Conservation (phyloP, 352 stramenopile genomes). For the Pythium myriotylum region DNA sequence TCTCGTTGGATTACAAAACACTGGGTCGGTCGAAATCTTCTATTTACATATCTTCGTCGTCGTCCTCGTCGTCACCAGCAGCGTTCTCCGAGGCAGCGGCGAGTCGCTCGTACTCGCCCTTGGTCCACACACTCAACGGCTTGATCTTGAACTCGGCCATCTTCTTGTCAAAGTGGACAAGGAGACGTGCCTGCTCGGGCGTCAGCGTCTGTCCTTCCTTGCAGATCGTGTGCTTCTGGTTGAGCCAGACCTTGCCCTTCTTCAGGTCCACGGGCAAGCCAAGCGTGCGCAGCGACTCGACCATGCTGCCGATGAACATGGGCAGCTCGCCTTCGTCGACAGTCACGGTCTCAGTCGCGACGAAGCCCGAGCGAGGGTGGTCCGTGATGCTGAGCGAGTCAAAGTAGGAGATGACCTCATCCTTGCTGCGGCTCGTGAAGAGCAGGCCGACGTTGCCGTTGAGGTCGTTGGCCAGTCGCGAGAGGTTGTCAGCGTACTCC, state of each 20-base stretch:
- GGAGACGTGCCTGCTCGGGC: constrained; percentile 95
- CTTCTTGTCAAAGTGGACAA: constrained; percentile 91
- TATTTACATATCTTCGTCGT: constrained; percentile 50
- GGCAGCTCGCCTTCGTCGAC: constrained; percentile 89
- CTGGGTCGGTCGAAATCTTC: constrained; percentile 4
- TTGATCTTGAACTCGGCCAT: constrained; percentile 87
- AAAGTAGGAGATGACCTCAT: constrained; percentile 95
- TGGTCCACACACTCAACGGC: constrained; percentile 77
- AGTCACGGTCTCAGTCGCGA: constrained; percentile 88
- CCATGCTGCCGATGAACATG: constrained; percentile 95
- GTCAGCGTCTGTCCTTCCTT: constrained; percentile 93
- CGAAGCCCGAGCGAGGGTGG: constrained; percentile 93
- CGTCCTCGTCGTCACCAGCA: constrained; percentile 52
- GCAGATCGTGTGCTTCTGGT: constrained; percentile 93
- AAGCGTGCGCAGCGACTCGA: constrained; percentile 95
- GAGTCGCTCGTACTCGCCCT: constrained; percentile 75
- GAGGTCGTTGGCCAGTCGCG: constrained; percentile 90
- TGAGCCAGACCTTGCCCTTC: constrained; percentile 93
- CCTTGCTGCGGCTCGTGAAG: constrained; percentile 91
- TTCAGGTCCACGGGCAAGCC: constrained; percentile 97
- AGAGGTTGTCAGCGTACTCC: constrained; percentile 96
- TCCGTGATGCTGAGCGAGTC: constrained; percentile 90
- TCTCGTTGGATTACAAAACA: constrained; percentile 16
- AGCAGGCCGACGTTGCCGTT: constrained; percentile 94
- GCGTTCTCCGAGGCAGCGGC: constrained; percentile 41